phyloP scores from a whole-genome alignment of 352 stramenopile genomes.

The Poterioochromonas sp. region DNA sequence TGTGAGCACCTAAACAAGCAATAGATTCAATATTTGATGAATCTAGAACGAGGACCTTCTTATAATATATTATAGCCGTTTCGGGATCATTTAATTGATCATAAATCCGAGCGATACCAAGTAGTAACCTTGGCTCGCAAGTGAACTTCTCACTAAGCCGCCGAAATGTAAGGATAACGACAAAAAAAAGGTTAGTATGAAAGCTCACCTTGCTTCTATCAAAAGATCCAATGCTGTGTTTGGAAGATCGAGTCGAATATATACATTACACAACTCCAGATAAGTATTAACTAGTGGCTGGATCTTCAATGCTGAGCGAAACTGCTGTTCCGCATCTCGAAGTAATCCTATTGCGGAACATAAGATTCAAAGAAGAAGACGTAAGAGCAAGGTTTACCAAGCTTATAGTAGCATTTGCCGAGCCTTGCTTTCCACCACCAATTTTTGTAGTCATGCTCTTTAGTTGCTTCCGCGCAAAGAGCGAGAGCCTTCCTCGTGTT shows the following conservation, averaged over 20 bases:
- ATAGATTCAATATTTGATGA: constrained; percentile 77
- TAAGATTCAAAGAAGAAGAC: neutral
- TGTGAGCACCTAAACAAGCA: constrained; percentile 76
- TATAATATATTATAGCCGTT: constrained; percentile 65
- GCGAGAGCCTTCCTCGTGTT: constrained; percentile 80
- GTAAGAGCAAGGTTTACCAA: constrained; percentile 46
- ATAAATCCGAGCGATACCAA: constrained; percentile 74
- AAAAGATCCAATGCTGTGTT: constrained; percentile 78
- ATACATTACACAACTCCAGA: constrained; percentile 85
- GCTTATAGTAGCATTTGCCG: constrained; percentile 85
- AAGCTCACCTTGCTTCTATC: constrained; percentile 46
- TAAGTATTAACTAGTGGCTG: constrained; percentile 76
- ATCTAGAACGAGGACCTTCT: constrained; percentile 70
- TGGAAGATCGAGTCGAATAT: constrained; percentile 79
- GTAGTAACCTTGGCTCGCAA: constrained; percentile 51
- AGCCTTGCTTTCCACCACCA: constrained; percentile 89
- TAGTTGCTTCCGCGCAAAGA: constrained; percentile 71
- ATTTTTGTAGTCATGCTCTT: constrained; percentile 66
- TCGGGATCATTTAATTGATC: constrained; percentile 79
- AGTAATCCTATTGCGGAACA: constrained; percentile 54
- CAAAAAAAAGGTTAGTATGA: constrained; percentile 13
- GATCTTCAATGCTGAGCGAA: constrained; percentile 69
- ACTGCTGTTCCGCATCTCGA: constrained; percentile 81
- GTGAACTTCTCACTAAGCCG: constrained; percentile 24
- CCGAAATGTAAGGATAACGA: constrained; percentile 17